Conservation (phyloP, 75 land plant species). For the Pseudotsuga menziesii region DNA sequence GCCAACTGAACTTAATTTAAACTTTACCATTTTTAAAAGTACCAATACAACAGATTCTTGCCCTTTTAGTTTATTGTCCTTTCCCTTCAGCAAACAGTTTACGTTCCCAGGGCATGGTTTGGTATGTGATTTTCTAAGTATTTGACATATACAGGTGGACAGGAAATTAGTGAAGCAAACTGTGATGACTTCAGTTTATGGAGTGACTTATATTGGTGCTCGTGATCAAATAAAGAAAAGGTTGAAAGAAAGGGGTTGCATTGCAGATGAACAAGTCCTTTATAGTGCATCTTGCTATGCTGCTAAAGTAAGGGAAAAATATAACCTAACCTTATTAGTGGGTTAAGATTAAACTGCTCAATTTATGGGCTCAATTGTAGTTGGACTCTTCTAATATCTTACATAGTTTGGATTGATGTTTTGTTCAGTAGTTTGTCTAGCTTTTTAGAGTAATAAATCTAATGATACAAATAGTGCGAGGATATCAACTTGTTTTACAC, state of each 20-base stretch:
- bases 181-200: slow-evolving; percentile 99
- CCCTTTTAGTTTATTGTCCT: not conserved
- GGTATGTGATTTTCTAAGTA: not conserved
- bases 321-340: not conserved
- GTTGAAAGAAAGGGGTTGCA: slow-evolving; percentile 64
- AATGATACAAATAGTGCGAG: not conserved
- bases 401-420: not conserved
- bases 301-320: slow-evolving; percentile 61
- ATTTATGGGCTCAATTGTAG: not conserved
- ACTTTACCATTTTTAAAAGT: not conserved
- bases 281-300: slow-evolving; percentile 85
- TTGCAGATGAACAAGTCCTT: slow-evolving; percentile 43
- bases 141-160: slow-evolving; percentile 64
- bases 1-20: not conserved
- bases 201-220: slow-evolving; percentile 94
- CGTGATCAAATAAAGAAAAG: slow-evolving; percentile 86
- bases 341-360: not conserved
- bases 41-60: not conserved
- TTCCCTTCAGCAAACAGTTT: not conserved
- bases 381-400: not conserved
- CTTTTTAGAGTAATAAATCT: not conserved
- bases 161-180: slow-evolving; percentile 97
- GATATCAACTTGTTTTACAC: not conserved
- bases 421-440: not conserved
- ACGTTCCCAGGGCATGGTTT: not conserved